Percentiles rank a stretch among this genome's conserved stretches.
Evolutionary conservation across 306 rosid species (phyloP).

Genomic region (Lotus japonicus): DNA sequence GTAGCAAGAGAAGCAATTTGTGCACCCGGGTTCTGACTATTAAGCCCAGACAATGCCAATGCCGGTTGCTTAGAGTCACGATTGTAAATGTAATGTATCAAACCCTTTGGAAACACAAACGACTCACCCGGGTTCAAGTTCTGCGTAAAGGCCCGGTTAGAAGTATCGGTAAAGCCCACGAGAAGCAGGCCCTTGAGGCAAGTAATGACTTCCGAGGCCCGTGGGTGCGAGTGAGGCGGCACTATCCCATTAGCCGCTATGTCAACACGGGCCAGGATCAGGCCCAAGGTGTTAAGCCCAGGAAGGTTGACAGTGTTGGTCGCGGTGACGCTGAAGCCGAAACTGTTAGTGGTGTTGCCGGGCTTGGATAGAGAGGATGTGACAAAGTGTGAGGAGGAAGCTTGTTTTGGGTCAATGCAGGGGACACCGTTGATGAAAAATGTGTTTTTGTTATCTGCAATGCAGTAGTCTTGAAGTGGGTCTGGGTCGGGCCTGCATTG

Average conservation of each 20-base stretch:
- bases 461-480: constrained; percentile 69
- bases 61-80: constrained; percentile 23
- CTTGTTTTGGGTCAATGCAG: constrained; percentile 59
- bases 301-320: constrained; percentile 46
- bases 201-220: constrained; percentile 61
- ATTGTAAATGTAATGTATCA: constrained; percentile 58
- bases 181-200: constrained; percentile 44
- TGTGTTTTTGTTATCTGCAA: constrained; percentile 37
- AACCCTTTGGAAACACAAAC: constrained; percentile 58
- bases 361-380: constrained; percentile 51
- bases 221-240: constrained; percentile 58
- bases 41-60: constrained; percentile 47
- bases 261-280: constrained; percentile 49
- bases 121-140: constrained; percentile 48
- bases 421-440: constrained; percentile 49
- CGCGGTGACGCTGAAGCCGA: constrained; percentile 42
- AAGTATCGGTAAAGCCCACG: constrained; percentile 55
- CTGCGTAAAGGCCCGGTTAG: constrained; percentile 22
- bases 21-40: constrained; percentile 64
- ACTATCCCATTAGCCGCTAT: constrained; percentile 22
- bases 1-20: constrained; percentile 42
- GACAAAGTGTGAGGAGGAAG: constrained; percentile 33
- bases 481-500: constrained; percentile 42
- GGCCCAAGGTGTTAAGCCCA: constrained; percentile 75
- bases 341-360: constrained; percentile 27